Evolutionary conservation across 2,329 filamentous ascomycete species (phyloP).

Genomic region (Tolypocladium amazonense): DNA sequence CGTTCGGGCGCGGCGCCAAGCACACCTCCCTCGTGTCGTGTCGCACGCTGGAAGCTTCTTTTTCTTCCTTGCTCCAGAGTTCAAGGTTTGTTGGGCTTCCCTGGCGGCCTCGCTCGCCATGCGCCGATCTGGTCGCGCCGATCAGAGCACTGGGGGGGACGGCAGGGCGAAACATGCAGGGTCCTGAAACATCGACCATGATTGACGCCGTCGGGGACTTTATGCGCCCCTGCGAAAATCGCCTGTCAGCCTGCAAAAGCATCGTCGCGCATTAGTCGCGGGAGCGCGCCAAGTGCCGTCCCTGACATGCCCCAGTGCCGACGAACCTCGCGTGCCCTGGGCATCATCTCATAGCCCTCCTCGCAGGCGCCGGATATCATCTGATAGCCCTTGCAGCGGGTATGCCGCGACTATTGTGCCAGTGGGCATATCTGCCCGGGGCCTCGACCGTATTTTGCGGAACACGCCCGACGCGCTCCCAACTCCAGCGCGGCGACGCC

Average conservation of each 20-base stretch:
- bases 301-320: not conserved
- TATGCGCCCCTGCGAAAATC: no score
- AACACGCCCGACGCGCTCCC: not conserved
- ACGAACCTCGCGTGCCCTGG: not conserved
- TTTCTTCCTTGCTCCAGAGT: not conserved
- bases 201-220: not conserved
- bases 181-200: not conserved
- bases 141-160: not conserved
- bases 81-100: not conserved
- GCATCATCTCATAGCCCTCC: not conserved
- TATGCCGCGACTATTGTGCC: not conserved
- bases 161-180: not conserved
- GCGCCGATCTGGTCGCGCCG: not conserved
- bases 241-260: not conserved
- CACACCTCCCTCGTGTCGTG: not conserved
- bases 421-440: not conserved
- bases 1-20: not conserved
- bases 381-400: no score
- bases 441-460: not conserved
- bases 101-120: not conserved
- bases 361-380: no score
- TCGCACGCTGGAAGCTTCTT: not conserved
- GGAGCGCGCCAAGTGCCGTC: not conserved
- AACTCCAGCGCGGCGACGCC: not conserved
- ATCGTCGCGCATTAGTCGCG: not conserved